These are phyloP conservation scores for Onygenales sp. DNA, from an alignment of 2,329 filamentous ascomycete genomes.

Conservation along the genomic window DNA sequence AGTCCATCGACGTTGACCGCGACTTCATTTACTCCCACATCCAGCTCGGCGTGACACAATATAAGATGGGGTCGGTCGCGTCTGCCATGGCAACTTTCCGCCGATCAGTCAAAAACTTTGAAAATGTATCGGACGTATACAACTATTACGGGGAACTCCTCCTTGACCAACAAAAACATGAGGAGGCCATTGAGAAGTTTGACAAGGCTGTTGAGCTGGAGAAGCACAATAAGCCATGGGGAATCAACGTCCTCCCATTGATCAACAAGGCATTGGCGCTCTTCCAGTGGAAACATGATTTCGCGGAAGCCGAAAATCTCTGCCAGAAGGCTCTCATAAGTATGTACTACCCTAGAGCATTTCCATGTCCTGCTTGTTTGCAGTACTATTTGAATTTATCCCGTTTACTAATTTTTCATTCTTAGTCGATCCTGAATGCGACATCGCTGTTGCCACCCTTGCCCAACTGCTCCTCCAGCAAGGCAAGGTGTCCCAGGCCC, in stretches of 20 bases:
- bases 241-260: constrained; percentile 93
- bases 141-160: constrained; percentile 99
- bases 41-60: constrained; percentile 96
- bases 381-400: background rate
- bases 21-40: constrained; percentile 99
- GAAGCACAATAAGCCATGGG: constrained; percentile 83
- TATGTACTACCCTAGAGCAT: constrained; percentile 43
- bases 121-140: constrained; percentile 92
- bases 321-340: constrained; percentile 96
- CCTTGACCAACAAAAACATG: constrained; percentile 90
- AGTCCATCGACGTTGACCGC: constrained; percentile 92
- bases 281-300: constrained; percentile 98
- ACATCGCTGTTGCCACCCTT: constrained; percentile 98
- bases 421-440: constrained; percentile 91
- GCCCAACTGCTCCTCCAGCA: constrained; percentile 94
- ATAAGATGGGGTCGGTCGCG: constrained; percentile 98
- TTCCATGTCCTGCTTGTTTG: background rate
- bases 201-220: constrained; percentile 98
- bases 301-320: constrained; percentile 84
- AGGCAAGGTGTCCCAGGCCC: constrained; percentile 88
- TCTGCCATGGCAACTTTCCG: constrained; percentile 98
- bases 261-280: constrained; percentile 97
- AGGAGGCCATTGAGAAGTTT: constrained; percentile 95
- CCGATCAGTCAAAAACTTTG: constrained; percentile 96
- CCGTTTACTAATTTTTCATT: constrained; percentile 19